phyloP scores from a whole-genome alignment of 2,329 filamentous ascomycete species.

The Fusarium austroafricanum region DNA sequence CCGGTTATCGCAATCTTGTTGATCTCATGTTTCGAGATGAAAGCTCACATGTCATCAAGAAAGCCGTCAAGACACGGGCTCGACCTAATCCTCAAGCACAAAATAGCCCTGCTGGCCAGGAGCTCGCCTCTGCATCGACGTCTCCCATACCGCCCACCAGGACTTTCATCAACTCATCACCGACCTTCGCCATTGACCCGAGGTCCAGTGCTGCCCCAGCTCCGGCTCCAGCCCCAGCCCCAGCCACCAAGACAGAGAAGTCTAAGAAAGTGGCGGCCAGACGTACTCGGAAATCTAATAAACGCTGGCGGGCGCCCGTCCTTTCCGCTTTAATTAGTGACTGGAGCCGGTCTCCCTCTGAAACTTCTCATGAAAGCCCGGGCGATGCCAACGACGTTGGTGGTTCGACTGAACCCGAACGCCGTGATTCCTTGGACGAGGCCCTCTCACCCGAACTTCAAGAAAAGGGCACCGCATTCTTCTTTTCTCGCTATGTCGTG shows the following conservation, averaged over 20 bases:
- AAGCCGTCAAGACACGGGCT: slow-evolving; percentile 55
- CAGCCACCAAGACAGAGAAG: slow-evolving; percentile 13
- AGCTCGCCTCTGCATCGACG: slow-evolving; percentile 31
- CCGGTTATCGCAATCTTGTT: slow-evolving; percentile 66
- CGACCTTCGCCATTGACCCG: slow-evolving; percentile 13
- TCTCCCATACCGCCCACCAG: slow-evolving; percentile 24
- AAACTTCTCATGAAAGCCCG: slow-evolving; percentile 38
- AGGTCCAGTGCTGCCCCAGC: background rate
- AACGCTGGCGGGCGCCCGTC: slow-evolving; percentile 34
- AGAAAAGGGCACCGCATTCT: slow-evolving; percentile 60
- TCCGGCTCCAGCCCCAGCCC: background rate
- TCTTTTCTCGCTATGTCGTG: slow-evolving; percentile 64
- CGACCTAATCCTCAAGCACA: slow-evolving; percentile 43
- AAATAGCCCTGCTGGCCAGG: slow-evolving; percentile 25
- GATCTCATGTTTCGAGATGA: slow-evolving; percentile 70
- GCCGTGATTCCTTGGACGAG: slow-evolving; percentile 28
- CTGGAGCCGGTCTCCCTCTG: slow-evolving; percentile 39
- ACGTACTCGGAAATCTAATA: slow-evolving; percentile 22
- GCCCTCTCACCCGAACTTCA: slow-evolving; percentile 48
- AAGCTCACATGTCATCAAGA: slow-evolving; percentile 66
- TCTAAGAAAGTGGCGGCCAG: slow-evolving; percentile 17
- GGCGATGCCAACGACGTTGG: slow-evolving; percentile 25
- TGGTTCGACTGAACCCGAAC: slow-evolving; percentile 31
- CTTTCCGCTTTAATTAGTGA: slow-evolving; percentile 43
- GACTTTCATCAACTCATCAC: slow-evolving; percentile 14